phyloP scores from a whole-genome alignment of 768 basidiomycete genomes.

The Obba rivulosa region DNA sequence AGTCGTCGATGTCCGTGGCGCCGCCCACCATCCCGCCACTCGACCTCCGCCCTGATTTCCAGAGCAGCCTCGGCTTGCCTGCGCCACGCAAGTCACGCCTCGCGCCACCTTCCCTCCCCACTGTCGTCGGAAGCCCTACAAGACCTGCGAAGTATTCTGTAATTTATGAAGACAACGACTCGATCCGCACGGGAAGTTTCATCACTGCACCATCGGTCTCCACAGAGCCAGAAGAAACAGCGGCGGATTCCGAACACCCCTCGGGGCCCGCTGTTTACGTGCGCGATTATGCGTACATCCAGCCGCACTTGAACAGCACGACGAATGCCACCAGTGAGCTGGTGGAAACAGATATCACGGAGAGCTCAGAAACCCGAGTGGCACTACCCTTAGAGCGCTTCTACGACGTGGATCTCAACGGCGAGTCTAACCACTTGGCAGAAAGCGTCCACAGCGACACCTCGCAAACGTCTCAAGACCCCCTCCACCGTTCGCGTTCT shows the following conservation, averaged over 20 bases:
- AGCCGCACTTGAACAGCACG: not conserved
- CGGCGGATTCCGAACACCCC: conserved; percentile 1
- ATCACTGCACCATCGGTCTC: conserved; percentile 24
- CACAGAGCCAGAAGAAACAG: conserved; percentile 11
- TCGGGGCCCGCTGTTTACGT: conserved; percentile 6
- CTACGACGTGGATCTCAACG: conserved; percentile 7
- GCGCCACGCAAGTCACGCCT: conserved; percentile 20
- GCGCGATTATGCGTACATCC: conserved; percentile 9
- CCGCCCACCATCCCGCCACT: conserved; percentile 53
- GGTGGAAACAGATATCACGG: conserved; percentile 3
- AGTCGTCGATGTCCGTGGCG: conserved; percentile 34
- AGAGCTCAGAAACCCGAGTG: not conserved
- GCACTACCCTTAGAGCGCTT: conserved; percentile 7
- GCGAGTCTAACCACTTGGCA: not conserved
- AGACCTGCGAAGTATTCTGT: conserved; percentile 22
- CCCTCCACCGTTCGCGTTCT: conserved; percentile 7
- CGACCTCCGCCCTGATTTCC: conserved; percentile 53
- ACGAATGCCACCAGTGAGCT: conserved; percentile 2
- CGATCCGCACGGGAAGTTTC: conserved; percentile 27
- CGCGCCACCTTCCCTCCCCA: conserved; percentile 15
- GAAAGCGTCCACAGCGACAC: too few species aligned
- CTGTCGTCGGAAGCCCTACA: conserved; percentile 15
- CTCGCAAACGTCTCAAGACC: too few species aligned
- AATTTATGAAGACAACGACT: conserved; percentile 26
- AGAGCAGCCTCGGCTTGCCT: conserved; percentile 13